Evolutionary conservation across 148 eudicot species (phyloP), one percentile per base, ranked within the genome.

Genomic region (Heliosperma pusillum): DNA sequence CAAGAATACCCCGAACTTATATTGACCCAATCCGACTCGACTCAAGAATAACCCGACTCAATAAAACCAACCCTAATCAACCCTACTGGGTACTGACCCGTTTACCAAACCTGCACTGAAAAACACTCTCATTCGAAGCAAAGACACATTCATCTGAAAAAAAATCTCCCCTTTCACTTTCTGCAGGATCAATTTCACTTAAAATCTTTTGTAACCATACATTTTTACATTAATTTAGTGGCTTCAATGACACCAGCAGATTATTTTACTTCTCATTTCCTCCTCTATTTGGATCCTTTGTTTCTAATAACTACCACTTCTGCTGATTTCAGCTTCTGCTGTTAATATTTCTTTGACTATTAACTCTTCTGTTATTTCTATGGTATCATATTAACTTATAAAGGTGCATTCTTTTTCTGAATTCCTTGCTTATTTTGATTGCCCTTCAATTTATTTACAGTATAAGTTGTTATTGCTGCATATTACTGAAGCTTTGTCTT

Each of bases 161-260:
- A 80, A 74, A 5, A 75, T 52, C 30, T 20, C 40, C 56, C 79
- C 79, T 76, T 76, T 73, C 76, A 76, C 67, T 73, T 29, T 36
- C 50, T 16, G 42, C 1, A 21, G 19, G 24, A 78, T 71, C 55
- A 63, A 72, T 72, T 72, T 19, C 66, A 53, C 53, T 10, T 33
- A 26, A 15, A 77, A 52, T 78, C 75, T 77, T 77, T 60, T 3
- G 20, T 24, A 69, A 64, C 84, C 84, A 74, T 50, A 50, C 55
- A 50, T 50, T 50, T 47, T 50, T 78, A 53, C 75, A 68, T 33
- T 63, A 42, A 69, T 40, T 70, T 77, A 55, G 81, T 78, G 84
- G 84, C 74, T 74, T 77, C 52, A 17, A 61, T 74, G n/a, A 45
- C 26, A 11, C 84, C 78, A 77, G 1, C 25, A 40, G 42, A 64